Evolutionary conservation across 805 yeast species (phyloP).

Genomic region (Myxozyma mucilagina): DNA sequence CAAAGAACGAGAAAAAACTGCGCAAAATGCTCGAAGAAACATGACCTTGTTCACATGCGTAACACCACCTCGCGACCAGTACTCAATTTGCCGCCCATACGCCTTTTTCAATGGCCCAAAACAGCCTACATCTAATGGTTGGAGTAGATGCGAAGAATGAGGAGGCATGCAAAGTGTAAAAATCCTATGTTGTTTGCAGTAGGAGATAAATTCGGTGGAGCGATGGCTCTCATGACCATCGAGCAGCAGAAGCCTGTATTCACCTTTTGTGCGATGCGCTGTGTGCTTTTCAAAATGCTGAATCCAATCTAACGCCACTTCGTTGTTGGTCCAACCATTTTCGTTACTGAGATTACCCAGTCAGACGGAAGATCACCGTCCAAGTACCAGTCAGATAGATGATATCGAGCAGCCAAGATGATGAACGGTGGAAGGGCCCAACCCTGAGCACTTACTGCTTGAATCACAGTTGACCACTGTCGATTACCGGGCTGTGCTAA

Average conservation of each 20-base stretch:
- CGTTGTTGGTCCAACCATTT: constrained; percentile 8
- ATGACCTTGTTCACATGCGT: neutral
- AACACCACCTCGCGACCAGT: neutral
- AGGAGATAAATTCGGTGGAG: constrained; percentile 1
- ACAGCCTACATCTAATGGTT: constrained; percentile 13
- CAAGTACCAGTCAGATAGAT: constrained; percentile 5
- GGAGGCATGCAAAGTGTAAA: constrained; percentile 16
- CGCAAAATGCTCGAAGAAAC: neutral
- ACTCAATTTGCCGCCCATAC: constrained; percentile 10
- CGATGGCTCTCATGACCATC: constrained; percentile 18
- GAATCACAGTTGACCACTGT: constrained; percentile 16
- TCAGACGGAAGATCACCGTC: neutral
- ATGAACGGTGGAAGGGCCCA: constrained; percentile 18
- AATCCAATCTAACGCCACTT: constrained; percentile 1
- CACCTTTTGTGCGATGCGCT: constrained; percentile 4
- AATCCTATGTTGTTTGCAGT: constrained; percentile 8
- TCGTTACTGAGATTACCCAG: too few relatives aligned
- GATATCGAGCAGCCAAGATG: constrained; percentile 1
- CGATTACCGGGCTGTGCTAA: constrained; percentile 1
- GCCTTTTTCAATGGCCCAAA: constrained; percentile 15
- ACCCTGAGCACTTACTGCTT: constrained; percentile 10
- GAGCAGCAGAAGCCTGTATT: constrained; percentile 8
- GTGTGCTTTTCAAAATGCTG: constrained; percentile 12
- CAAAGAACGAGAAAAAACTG: neutral
- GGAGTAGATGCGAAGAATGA: constrained; percentile 17